Evolutionary conservation across 495 filamentous ascomycete genomes (phyloP).

Genomic region (Copromyces sp.): DNA sequence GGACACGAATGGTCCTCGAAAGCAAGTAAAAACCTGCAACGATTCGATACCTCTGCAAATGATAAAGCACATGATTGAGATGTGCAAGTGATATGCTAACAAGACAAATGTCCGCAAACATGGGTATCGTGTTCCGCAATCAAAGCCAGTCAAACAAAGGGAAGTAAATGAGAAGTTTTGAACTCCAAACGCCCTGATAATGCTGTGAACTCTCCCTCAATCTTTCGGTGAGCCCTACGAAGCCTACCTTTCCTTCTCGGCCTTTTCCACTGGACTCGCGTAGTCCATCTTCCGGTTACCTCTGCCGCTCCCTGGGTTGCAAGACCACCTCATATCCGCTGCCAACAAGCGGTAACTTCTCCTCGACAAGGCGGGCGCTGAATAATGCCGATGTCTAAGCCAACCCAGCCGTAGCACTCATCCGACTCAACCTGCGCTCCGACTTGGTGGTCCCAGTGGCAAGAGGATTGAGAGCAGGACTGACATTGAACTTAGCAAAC

Average conservation of each 20-base stretch:
- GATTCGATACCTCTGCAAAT: background rate
- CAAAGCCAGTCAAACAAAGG: background rate
- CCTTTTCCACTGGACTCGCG: too few species aligned
- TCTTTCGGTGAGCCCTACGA: background rate
- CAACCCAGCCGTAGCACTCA: background rate
- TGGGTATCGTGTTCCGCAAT: background rate
- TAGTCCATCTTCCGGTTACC: too few species aligned
- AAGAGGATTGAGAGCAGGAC: background rate
- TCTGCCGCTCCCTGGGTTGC: background rate
- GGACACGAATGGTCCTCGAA: background rate
- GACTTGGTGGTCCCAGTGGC: background rate
- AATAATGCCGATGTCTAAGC: background rate
- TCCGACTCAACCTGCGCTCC: background rate
- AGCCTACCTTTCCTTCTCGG: background rate
- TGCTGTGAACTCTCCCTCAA: background rate
- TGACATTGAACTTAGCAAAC: background rate
- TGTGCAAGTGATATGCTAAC: background rate
- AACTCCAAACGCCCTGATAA: background rate
- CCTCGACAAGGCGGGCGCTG: too few species aligned
- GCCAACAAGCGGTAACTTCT: background rate
- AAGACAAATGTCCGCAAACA: background rate
- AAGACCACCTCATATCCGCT: background rate
- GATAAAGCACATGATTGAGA: background rate
- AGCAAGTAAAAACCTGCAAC: background rate
- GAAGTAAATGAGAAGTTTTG: background rate